Evolutionary conservation across 2,329 filamentous ascomycete genomes (phyloP).

Genomic region (Colletotrichum phormii): DNA sequence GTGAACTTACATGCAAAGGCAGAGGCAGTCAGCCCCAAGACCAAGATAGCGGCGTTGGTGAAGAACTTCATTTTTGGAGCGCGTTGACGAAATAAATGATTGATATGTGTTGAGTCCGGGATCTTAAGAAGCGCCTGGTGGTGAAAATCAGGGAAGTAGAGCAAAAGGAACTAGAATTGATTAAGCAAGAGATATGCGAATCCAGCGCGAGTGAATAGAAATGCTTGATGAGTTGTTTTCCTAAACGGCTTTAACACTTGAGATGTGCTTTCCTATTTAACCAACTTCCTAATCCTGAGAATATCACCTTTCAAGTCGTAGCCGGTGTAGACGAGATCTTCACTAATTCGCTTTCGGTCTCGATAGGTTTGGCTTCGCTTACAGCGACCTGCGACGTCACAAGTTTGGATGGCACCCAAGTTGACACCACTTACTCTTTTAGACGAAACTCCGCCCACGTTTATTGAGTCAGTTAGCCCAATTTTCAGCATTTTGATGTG

Average conservation of each 20-base stretch:
- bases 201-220: too few species aligned
- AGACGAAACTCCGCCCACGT: background rate
- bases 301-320: too few species aligned
- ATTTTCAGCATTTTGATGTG: background rate
- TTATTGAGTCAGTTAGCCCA: background rate
- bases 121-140: too few species aligned
- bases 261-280: too few species aligned
- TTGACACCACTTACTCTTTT: background rate
- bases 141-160: too few species aligned
- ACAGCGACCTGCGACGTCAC: background rate
- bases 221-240: too few species aligned
- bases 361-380: background rate
- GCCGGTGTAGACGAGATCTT: background rate
- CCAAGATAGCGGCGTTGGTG: background rate
- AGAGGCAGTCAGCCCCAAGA: background rate
- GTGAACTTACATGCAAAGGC: background rate
- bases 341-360: background rate
- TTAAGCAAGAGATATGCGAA: background rate
- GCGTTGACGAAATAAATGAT: background rate
- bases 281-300: too few species aligned
- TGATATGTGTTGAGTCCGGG: too few species aligned
- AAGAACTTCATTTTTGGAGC: background rate
- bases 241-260: too few species aligned
- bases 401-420: background rate
- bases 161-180: background rate